These are phyloP conservation scores for Vaccinium corymbosum DNA, from an alignment of 148 eudicot genomes.

Conservation along the genomic window DNA sequence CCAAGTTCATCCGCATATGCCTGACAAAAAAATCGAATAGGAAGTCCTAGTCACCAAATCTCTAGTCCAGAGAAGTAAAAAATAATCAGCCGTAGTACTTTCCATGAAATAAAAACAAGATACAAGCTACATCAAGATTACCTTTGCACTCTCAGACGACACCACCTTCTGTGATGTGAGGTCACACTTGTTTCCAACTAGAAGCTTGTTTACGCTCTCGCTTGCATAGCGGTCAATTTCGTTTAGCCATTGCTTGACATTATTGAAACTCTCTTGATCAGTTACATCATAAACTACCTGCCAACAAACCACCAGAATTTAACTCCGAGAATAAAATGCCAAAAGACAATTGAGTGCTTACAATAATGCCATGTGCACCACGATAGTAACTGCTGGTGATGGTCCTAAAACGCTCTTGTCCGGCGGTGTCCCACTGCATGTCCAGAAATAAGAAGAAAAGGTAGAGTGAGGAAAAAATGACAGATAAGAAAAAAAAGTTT, in stretches of 20 bases:
- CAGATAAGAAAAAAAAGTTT: background rate
- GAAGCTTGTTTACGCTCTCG: conserved; percentile 54
- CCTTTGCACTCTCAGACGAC: conserved; percentile 53
- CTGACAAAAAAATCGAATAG: conserved; percentile 21
- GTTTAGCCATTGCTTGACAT: conserved; percentile 57
- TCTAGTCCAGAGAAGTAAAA: background rate
- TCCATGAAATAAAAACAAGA: background rate
- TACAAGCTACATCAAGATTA: background rate
- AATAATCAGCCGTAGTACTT: background rate
- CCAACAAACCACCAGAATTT: background rate
- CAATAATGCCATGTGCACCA: conserved; percentile 82
- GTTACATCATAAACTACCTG: conserved; percentile 63
- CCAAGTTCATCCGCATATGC: conserved; percentile 66
- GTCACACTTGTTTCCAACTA: conserved; percentile 59
- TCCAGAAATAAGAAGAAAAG: background rate
- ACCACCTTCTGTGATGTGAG: conserved; percentile 49
- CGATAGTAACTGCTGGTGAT: conserved; percentile 83
- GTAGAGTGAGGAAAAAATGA: background rate
- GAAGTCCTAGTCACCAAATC: background rate
- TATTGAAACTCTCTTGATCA: conserved; percentile 55
- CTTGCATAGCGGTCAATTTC: conserved; percentile 64
- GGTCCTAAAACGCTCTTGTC: conserved; percentile 82
- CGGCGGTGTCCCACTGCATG: conserved; percentile 81
- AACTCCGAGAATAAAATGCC: background rate
- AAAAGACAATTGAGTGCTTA: conserved; percentile 26